Evolutionary conservation across 352 stramenopile genomes (phyloP).

Genomic region (Globisporangium megalacanthum): DNA sequence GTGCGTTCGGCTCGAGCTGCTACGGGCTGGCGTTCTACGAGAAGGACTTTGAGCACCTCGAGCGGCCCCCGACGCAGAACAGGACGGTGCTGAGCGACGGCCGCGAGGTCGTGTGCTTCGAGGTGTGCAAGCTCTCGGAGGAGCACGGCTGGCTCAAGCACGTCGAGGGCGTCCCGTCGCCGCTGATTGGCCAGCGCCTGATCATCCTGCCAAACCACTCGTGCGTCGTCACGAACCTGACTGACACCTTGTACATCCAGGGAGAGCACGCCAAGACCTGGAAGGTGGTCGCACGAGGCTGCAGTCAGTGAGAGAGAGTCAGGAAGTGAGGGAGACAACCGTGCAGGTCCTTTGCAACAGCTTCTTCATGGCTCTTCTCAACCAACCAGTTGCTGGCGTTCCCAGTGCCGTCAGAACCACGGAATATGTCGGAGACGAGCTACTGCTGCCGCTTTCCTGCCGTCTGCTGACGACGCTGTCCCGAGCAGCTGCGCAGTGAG

Average conservation of each 20-base stretch:
- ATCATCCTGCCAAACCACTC: constrained; percentile 67
- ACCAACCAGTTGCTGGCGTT: neutral
- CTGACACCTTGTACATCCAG: constrained; percentile 54
- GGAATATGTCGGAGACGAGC: constrained; percentile 21
- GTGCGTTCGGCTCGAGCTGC: constrained; percentile 44
- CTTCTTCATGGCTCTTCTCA: neutral
- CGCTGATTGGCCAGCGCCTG: constrained; percentile 48
- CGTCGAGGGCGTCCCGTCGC: constrained; percentile 38
- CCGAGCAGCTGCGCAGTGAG: constrained; percentile 22
- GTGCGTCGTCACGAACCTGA: constrained; percentile 65
- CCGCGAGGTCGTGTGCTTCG: constrained; percentile 45
- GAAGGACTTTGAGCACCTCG: constrained; percentile 54
- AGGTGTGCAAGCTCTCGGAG: constrained; percentile 67
- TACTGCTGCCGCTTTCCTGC: constrained; percentile 7
- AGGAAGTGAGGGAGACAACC: constrained; percentile 61
- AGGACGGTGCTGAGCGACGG: constrained; percentile 26
- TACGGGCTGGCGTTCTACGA: constrained; percentile 67
- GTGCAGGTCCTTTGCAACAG: constrained; percentile 16
- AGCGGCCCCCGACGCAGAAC: constrained; percentile 41
- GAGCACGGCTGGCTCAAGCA: constrained; percentile 69
- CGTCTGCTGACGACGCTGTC: neutral
- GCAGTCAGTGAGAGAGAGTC: constrained; percentile 30
- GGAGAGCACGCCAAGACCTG: constrained; percentile 37
- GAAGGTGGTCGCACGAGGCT: constrained; percentile 52
- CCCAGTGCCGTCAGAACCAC: constrained; percentile 32